These are phyloP conservation scores for Protostelium mycophagum DNA, from an alignment of 78 protist species.

Conservation along the genomic window DNA sequence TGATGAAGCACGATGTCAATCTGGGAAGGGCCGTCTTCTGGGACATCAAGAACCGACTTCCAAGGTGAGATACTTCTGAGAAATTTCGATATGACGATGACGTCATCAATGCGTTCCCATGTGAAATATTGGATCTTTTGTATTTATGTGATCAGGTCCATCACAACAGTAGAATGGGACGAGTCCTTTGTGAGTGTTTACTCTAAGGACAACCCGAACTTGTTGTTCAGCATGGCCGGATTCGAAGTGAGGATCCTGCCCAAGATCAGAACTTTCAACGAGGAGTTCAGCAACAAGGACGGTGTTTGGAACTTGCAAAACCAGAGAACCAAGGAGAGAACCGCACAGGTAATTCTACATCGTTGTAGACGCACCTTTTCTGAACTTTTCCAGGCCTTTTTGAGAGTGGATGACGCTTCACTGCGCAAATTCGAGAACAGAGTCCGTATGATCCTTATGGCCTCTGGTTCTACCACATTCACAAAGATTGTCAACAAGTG, in stretches of 20 bases:
- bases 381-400: constrained; percentile 96
- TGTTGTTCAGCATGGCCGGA: constrained; percentile 95
- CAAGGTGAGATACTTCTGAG: no score
- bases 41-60: constrained; percentile 95
- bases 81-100: no score
- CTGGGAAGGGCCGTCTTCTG: constrained; percentile 99
- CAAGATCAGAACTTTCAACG: constrained; percentile 68
- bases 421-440: constrained; percentile 91
- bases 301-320: constrained; percentile 98
- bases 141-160: no score
- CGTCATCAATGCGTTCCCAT: constrained; percentile 81
- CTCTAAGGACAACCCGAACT: constrained; percentile 97
- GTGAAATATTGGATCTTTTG: constrained; percentile 82
- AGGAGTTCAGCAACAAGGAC: constrained; percentile 77
- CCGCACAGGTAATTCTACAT: no score
- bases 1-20: constrained; percentile 99
- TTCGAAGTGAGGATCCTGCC: constrained; percentile 98
- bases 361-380: no score
- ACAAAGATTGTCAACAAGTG: constrained; percentile 98
- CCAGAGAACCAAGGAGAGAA: constrained; percentile 75
- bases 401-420: constrained; percentile 89
- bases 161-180: constrained; percentile 93
- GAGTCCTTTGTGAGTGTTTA: constrained; percentile 93
- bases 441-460: constrained; percentile 94
- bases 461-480: constrained; percentile 98